Conservation (phyloP, 306 rosid species). For the Dicorynia guianensis region DNA sequence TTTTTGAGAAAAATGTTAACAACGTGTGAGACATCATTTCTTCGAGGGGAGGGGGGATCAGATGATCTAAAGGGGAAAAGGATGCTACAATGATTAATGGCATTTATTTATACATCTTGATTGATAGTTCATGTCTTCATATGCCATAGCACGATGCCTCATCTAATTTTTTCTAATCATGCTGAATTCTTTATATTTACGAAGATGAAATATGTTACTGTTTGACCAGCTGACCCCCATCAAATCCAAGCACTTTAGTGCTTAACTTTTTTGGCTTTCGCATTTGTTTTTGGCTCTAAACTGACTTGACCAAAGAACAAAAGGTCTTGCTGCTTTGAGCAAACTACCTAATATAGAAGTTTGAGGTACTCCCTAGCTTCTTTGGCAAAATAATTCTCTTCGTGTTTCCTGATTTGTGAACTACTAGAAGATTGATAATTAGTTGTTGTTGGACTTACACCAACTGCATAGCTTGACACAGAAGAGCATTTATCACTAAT, state of each 20-base stretch:
- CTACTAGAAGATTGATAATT: constrained; percentile 29
- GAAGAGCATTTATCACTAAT: constrained; percentile 22
- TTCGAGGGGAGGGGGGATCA: not conserved
- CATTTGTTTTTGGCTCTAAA: constrained; percentile 13
- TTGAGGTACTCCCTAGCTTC: constrained; percentile 32
- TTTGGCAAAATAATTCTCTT: constrained; percentile 12
- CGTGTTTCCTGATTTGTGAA: constrained; percentile 30
- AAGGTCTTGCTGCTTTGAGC: constrained; percentile 34
- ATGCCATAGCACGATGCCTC: constrained; percentile 34
- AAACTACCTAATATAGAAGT: constrained; percentile 34
- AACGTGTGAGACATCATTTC: constrained; percentile 38
- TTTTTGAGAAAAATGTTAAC: constrained; percentile 22
- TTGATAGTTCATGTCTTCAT: constrained; percentile 49
- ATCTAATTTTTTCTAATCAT: constrained; percentile 35
- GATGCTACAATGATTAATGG: constrained; percentile 36
- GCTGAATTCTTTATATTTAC: constrained; percentile 30
- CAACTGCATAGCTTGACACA: constrained; percentile 20
- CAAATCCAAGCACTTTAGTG: constrained; percentile 43
- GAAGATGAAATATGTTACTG: constrained; percentile 39
- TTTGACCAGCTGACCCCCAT: constrained; percentile 47
- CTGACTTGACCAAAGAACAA: constrained; percentile 41
- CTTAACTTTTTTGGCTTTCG: not conserved
- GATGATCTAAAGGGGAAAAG: constrained; percentile 42
- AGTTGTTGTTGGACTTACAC: not conserved
- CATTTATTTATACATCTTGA: constrained; percentile 30